Conservation (phyloP, 148 eudicot genomes). For the Spergularia marina region DNA sequence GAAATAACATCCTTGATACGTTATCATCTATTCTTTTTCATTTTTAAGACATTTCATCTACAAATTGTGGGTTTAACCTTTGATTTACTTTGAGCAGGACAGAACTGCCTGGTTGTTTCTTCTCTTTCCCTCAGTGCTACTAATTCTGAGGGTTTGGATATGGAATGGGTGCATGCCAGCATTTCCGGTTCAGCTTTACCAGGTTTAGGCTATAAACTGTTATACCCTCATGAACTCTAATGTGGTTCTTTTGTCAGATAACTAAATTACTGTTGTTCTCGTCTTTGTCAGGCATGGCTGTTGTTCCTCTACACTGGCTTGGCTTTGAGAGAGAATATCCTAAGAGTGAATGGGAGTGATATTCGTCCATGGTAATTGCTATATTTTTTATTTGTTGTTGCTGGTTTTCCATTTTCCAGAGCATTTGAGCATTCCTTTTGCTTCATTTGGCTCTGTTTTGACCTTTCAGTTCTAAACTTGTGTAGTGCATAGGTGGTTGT, state of each 20-base stretch:
- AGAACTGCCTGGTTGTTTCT: constrained; percentile 82
- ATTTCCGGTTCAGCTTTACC: constrained; percentile 89
- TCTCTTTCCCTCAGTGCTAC: constrained; percentile 67
- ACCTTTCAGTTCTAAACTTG: background rate
- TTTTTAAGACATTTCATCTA: background rate
- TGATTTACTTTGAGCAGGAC: constrained; percentile 56
- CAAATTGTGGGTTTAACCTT: background rate
- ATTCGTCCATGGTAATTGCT: constrained; percentile 87
- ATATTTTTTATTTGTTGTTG: background rate
- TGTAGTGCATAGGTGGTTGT: background rate
- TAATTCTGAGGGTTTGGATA: constrained; percentile 54
- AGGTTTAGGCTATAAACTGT: constrained; percentile 41
- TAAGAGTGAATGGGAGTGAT: constrained; percentile 97
- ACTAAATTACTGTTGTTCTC: background rate
- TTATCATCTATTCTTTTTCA: background rate
- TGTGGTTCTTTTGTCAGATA: constrained; percentile 5
- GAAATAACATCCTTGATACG: background rate
- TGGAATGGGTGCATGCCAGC: constrained; percentile 97
- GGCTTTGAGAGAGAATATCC: constrained; percentile 91
- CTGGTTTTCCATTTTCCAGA: background rate
- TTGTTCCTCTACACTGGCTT: constrained; percentile 83
- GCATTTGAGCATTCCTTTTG: background rate
- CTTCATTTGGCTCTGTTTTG: background rate
- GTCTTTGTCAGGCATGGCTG: constrained; percentile 83
- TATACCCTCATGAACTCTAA: constrained; percentile 7